Base-by-base conservation (phyloP, 331 rosid genomes). In the Pyracantha coccinea region DNA sequence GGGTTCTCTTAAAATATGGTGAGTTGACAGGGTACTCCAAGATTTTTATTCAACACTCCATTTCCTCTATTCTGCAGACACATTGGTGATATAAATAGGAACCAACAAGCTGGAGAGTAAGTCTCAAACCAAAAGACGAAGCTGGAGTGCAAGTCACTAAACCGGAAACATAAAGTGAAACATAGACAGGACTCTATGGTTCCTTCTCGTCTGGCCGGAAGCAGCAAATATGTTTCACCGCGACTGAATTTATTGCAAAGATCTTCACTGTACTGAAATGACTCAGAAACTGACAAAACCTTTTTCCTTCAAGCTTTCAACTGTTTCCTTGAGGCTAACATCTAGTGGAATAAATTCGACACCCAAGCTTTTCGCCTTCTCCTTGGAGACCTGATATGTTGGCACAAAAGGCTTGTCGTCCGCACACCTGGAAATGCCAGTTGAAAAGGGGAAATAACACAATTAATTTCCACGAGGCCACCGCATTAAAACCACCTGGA, bases 251-350 rank as follows among this genome's bases (percentile, higher is more conserved):
- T 73, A 25, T 61, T 73, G 33, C 77, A 41, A 61, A 61, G n/a
- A 41, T 2, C 31, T 27, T 38, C 53, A 69, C 52, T 16, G 38
- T 67, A 29, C 35, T 57, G 53, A 32, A 50, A 47, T 14, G 53
- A 66, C 32, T 78, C 52, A 84, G 73, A 86, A 78, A 35, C 25
- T 81, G 38, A 69, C 12, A n/a, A 86, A 86, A 8, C 69, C 66
- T 79, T 81, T 86, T 52, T 86, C 90, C 83, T 84, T 81, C 79
- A 84, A 68, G 82, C 86, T 79, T 16, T 87, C 90, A 74, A 87
- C 86, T 16, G 86, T 87, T 59, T 87, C 90, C 82, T 74, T 74
- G 57, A 87, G 80, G 71, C 86, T 72, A 58, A 74, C 62, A n/a
- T 71, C 81, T 8, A 79, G 4, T 16, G 90, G 90, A 77, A 72